Evolutionary conservation across 805 yeast species (phyloP), one percentile per base, ranked within the genome.

Genomic region (Komagataella populi): DNA sequence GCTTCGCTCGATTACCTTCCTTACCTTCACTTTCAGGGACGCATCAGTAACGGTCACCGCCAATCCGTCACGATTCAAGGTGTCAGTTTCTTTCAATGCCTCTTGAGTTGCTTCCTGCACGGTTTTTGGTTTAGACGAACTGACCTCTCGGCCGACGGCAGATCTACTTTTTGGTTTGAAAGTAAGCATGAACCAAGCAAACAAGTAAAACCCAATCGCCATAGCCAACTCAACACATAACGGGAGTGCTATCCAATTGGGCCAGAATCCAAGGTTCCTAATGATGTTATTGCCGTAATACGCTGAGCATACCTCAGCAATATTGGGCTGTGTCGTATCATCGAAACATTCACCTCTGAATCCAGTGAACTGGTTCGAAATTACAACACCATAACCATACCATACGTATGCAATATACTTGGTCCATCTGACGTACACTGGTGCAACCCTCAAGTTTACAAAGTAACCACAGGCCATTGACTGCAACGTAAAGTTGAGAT

Each of bases 371-470:
- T 86, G 82, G 59, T 81, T 84, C 0, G 89, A 73, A 45, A 75
- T 59, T 52, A 82, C 59, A 1, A 81, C 81, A 2, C 93, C 93
- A 64, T 84, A 84, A 0, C 81, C 82, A 60, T 84, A 87, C 87
- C 90, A 88, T 50, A 83, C 72, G 60, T 77, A 84, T 0, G 91
- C 82, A 52, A 82, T 68, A 63, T 84, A 87, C 60, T 83, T 85
- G 4, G 83, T 74, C 96, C 96, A 87, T 43, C 87, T 71, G 6
- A 87, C 95, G 59, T 88, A 88, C 1, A 85, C 95, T 0, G 95
- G 95, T 80, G 87, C 74, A 1, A 78, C 72, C 6, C 71, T 69
- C 1, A 89, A 78, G 62, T 87, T 86, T 20, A 83, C 84, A 60
- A 84, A 87, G 64, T 78, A 85, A 1, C 96, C 96, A 63, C 87